Base-by-base conservation (phyloP, 495 filamentous ascomycete genomes). In the Cenococcum geophilum region DNA sequence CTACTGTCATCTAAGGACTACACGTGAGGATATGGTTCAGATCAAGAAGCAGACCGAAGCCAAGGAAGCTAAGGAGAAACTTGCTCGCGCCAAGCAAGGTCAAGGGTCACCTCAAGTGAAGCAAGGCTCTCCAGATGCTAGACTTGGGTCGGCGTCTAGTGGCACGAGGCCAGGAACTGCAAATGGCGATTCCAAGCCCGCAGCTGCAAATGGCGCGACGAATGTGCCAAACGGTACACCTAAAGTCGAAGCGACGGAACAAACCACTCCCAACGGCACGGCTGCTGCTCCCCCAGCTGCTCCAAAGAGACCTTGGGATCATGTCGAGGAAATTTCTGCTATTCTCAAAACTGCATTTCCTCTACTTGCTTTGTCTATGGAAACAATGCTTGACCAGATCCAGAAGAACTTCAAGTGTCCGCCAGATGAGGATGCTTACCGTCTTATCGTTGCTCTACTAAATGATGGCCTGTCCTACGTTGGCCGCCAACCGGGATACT, bases 311-410 rank as follows among this genome's bases (percentile, higher is more conserved):
- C 86, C 95, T 1, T 97, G 93, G 93, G 95, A 99, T 69, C 85
- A 92, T 67, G 89, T 89, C 0, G 95, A 99, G 59, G 92, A 97
- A 72, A 91, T 97, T 58, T 90, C 93, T 82, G 87, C 88, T 36
- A 85, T 86, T 32, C 83, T 99, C 50, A 97, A 97, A 77, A 96
- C 92, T 14, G 91, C 91, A 0, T 97, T 97, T 77, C 95, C 95
- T 20, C 78, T 99, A 42, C 85, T 99, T 61, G 92, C 93, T 3
- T 77, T 97, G 36, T 97, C 93, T 1, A 97, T 99, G 92, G 95
- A 99, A 76, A 95, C 92, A 0, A 97, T 99, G 92, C 91, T 96
- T 34, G 95, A 99, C 70, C 91, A 96, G 74, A 96, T 97, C 64
- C 84, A 89, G 73, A 97, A 96, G 79, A 86, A 97, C 74, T 97